Percentiles rank a stretch among this genome's conserved stretches.
These are phyloP conservation scores for Hypoxylon trugodes DNA, from an alignment of 495 filamentous ascomycete species.

Conservation along the genomic window DNA sequence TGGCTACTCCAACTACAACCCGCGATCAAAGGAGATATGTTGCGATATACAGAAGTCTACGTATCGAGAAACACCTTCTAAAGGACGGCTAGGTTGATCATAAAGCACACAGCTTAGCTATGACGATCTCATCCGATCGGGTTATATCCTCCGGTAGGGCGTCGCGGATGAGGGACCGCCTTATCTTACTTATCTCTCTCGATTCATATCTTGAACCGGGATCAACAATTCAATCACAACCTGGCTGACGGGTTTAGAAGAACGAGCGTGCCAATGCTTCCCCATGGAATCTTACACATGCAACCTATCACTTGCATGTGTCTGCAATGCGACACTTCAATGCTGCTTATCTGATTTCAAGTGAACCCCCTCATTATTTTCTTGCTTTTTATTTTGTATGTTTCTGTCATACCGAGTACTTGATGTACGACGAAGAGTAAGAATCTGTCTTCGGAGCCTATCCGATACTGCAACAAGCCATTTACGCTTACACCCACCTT, in stretches of 20 bases:
- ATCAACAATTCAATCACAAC: slow-evolving; percentile 4
- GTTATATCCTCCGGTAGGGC: neutral
- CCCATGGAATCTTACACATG: slow-evolving; percentile 17
- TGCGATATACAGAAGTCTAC: slow-evolving; percentile 6
- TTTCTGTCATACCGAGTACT: neutral
- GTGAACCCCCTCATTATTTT: neutral
- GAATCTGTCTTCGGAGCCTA: neutral
- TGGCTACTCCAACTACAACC: neutral
- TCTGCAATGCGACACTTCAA: slow-evolving; percentile 8
- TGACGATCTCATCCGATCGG: slow-evolving; percentile 11
- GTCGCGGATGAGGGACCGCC: neutral
- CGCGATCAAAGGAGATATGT: neutral
- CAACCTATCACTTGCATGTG: slow-evolving; percentile 16
- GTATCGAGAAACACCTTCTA: neutral
- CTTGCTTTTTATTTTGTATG: neutral
- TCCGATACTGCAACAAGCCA: neutral
- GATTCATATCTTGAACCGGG: slow-evolving; percentile 16
- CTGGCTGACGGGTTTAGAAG: slow-evolving; percentile 19
- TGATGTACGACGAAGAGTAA: neutral
- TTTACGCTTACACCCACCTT: no score
- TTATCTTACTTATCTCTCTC: slow-evolving; percentile 33
- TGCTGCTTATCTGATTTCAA: slow-evolving; percentile 12
- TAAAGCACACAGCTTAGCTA: neutral
- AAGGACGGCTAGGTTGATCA: slow-evolving; percentile 1
- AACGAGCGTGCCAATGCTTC: slow-evolving; percentile 10